These are phyloP conservation scores for Isabelozyma rhagii DNA, from an alignment of 805 yeast species.

Conservation along the genomic window DNA sequence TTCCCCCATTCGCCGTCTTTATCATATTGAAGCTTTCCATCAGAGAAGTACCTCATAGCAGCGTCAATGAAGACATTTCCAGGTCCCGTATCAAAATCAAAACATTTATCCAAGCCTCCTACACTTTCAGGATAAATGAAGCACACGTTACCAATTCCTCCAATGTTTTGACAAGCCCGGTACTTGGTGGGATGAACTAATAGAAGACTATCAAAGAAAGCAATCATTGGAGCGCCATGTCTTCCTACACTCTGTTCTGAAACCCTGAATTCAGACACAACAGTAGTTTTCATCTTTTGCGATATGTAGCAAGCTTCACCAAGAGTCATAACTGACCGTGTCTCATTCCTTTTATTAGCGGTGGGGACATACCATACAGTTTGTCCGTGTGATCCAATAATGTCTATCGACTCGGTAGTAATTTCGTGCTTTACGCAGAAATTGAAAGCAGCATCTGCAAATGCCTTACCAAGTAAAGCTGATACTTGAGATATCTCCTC, in stretches of 20 bases:
- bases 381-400: slow-evolving; percentile 22
- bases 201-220: slow-evolving; percentile 18
- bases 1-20: slow-evolving; percentile 18
- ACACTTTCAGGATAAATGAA: slow-evolving; percentile 14
- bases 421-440: slow-evolving; percentile 5
- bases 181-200: slow-evolving; percentile 15
- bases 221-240: slow-evolving; percentile 23
- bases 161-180: slow-evolving; percentile 20
- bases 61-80: slow-evolving; percentile 24
- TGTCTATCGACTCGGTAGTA: slow-evolving; percentile 8
- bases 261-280: slow-evolving; percentile 17
- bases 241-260: slow-evolving; percentile 21
- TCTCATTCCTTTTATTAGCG: background rate
- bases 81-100: slow-evolving; percentile 22
- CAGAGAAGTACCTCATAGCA: slow-evolving; percentile 18
- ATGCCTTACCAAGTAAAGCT: slow-evolving; percentile 7
- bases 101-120: slow-evolving; percentile 17
- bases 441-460: slow-evolving; percentile 6
- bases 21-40: slow-evolving; percentile 15
- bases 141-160: slow-evolving; percentile 22
- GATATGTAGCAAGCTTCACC: slow-evolving; percentile 18
- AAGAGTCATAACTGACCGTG: slow-evolving; percentile 13
- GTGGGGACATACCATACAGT: slow-evolving; percentile 18
- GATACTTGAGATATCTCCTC: slow-evolving; percentile 9
- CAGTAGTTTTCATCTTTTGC: slow-evolving; percentile 10